Base-by-base conservation (phyloP, 2,329 filamentous ascomycete genomes). In the Fusarium austroafricanum region DNA sequence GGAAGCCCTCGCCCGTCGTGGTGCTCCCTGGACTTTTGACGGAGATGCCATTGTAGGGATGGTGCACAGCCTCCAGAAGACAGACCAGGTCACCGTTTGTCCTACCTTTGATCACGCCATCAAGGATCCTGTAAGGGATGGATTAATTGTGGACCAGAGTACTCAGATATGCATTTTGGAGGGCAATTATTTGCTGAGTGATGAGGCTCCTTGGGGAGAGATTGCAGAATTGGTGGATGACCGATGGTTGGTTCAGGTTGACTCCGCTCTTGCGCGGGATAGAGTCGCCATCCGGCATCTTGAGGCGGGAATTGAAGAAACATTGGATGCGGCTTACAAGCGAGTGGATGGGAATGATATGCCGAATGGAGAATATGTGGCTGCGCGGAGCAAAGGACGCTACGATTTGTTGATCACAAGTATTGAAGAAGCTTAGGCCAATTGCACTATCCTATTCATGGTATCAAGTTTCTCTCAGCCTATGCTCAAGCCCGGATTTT, bases 331-430 rank as follows among this genome's bases (percentile, higher is more conserved):
- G 47, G 94, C 91, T 0, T 83, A 88, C 47, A 86, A 82, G 73
- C 83, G 94, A 68, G 93, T 89, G 0, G 85, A 88, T 65, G 90
- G 92, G 79, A 97, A 94, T 77, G 94, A 97, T 81, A 79, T 96
- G 65, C 85, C 92, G 3, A 97, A 97, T 81, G 94, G 92, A 10
- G 82, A 81, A 71, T 89, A 96, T 79, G 93, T 97, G 75, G 79
- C 93, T 5, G 53, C 54, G 21, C 70, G 68, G 26, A 76, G 75
- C 21, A 46, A 55, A 28, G 70, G 71, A 9, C 70, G 74, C 9
- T 73, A 73, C 38, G 71, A 76, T 52, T 21, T 76, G 14, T 37
- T 75, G 50, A 68, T 76, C 15, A 68, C 75, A 14, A 75, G 73
- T 23, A 42, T 75, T 35, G 71, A 76, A 38, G 64, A 74, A 20